Base-by-base conservation (phyloP, 2,329 filamentous ascomycete genomes). In the Beauveria pseudobassiana region DNA sequence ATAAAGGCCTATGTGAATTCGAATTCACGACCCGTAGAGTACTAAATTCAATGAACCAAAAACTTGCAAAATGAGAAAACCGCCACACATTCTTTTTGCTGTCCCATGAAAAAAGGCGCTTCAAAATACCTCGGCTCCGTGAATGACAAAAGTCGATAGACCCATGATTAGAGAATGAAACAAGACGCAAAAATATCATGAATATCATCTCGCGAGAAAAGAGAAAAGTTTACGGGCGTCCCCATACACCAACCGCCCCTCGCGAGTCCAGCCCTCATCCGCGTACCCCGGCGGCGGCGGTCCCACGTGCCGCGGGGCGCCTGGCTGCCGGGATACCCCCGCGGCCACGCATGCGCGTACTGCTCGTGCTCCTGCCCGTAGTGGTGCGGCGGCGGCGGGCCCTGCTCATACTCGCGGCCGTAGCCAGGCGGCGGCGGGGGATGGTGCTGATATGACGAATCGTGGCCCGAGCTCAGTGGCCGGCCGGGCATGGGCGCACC, bases 401-500 rank as follows among this genome's bases (percentile, higher is more conserved):
- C 49, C 14, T 60, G 50, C 51, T 53, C 50, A 18, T 50, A 48
- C 43, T 53, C 56, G 7, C 56, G 46, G 18, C 42, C 28, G n/a
- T 59, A 50, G 5, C 45, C 46, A 20, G 48, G 18, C 10, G 18
- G 38, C 10, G 24, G 38, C 51, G 51, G 12, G 14, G 34, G 51
- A 1, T 24, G 26, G 42, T n/a, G 22, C 28, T 60, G 48, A 7
- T 52, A 24, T 2, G 54, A 28, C 28, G 18, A 28, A 5, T 53
- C 58, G 49, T 60, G 58, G 28, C 49, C 58, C 9, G 50, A 54
- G 46, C 56, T 59, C 46, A 51, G 24, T 8, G 56, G 56, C 20
- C 56, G 56, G 16, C 46, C 46, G 2, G 46, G 48, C 56, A 59
- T 43, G 20, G 46, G 46, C 34, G 48, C 18, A n/a, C 42, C 46